Evolutionary conservation across 1,284 basidiomycete genomes (phyloP).

Genomic region (Melampsora americana): DNA sequence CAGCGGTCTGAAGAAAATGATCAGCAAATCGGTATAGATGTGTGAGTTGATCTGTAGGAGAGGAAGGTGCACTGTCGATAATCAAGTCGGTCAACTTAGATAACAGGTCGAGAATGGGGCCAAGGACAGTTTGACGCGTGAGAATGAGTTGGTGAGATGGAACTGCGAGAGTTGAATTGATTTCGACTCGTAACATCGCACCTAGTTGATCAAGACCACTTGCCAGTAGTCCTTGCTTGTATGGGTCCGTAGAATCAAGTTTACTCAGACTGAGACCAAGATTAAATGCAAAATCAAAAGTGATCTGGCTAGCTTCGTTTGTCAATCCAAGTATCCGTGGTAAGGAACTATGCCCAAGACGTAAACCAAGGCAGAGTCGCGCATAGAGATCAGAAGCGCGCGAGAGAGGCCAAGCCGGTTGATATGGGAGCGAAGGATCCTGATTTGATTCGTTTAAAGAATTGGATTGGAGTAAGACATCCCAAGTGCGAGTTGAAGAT

Average conservation of each 20-base stretch:
- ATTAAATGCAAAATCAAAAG: slow-evolving; percentile 7
- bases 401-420: background rate
- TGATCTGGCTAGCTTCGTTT: background rate
- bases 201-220: slow-evolving; percentile 19
- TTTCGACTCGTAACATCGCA: slow-evolving; percentile 22
- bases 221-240: slow-evolving; percentile 9
- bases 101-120: slow-evolving; percentile 11
- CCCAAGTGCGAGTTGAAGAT: slow-evolving; percentile 19
- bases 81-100: slow-evolving; percentile 8
- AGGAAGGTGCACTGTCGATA: background rate
- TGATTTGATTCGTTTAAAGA: background rate
- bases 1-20: background rate
- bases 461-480: slow-evolving; percentile 5
- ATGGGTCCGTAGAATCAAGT: slow-evolving; percentile 21
- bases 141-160: slow-evolving; percentile 6
- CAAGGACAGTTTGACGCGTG: slow-evolving; percentile 10
- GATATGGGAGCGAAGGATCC: background rate
- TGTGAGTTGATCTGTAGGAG: slow-evolving; percentile 5
- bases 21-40: slow-evolving; percentile 21
- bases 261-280: slow-evolving; percentile 7
- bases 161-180: slow-evolving; percentile 2
- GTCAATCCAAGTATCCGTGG: background rate
- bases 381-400: background rate
- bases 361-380: background rate
- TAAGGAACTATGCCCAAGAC: background rate